A percentile compares a stretch with the other conserved stretches of the same genome.
phyloP scores from a whole-genome alignment of 2,329 filamentous ascomycete genomes.

The Penicillium occitanis region DNA sequence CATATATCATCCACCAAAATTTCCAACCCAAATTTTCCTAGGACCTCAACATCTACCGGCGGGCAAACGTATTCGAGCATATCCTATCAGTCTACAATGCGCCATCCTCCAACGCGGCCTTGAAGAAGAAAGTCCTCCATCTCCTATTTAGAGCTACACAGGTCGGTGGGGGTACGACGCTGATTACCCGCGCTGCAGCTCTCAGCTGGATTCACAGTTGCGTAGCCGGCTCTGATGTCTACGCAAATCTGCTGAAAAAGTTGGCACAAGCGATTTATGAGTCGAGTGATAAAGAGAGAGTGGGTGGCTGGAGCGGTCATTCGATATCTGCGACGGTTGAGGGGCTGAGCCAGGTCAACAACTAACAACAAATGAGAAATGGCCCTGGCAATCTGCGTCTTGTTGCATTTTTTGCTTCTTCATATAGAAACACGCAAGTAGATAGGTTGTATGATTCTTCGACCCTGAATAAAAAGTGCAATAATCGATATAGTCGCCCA shows the following conservation, averaged over 20 bases:
- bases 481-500: neutral
- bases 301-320: constrained; percentile 65
- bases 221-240: constrained; percentile 51
- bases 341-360: neutral
- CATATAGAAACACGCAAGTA: neutral
- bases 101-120: constrained; percentile 59
- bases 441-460: neutral
- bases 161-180: constrained; percentile 73
- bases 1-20: no score
- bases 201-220: constrained; percentile 72
- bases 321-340: constrained; percentile 33
- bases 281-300: constrained; percentile 65
- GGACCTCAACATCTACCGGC: constrained; percentile 53
- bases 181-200: constrained; percentile 73
- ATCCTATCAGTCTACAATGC: constrained; percentile 68
- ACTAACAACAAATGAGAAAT: no score
- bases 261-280: constrained; percentile 62
- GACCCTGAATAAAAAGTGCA: neutral
- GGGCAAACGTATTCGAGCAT: constrained; percentile 70
- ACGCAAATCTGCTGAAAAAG: constrained; percentile 48
- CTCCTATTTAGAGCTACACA: constrained; percentile 65
- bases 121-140: constrained; percentile 63
- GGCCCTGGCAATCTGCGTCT: neutral
- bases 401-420: neutral
- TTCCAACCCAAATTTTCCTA: constrained; percentile 22